Base-by-base conservation (phyloP, 2,329 filamentous ascomycete species). In the Talaromyces sp. region DNA sequence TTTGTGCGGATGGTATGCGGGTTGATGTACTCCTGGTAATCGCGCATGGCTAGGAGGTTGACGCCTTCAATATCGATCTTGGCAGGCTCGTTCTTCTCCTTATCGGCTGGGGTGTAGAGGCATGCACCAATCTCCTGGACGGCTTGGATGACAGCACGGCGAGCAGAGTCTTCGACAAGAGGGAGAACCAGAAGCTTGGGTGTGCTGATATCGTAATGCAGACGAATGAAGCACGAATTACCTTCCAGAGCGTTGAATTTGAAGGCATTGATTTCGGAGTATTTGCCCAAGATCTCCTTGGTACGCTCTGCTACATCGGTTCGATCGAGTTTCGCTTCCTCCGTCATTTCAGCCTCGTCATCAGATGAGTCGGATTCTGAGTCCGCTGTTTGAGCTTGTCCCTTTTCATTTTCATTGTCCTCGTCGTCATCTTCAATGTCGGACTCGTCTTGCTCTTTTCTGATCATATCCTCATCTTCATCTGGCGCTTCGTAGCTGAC, bases 131-230 rank as follows among this genome's bases (percentile, higher is more conserved):
- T 86, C 33, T 89, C 89, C 0, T 86, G 82, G 64, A 98, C 92
- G 71, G 93, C 89, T 74, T 96, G 93, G 66, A 99, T 89, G 60
- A 96, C 86, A 0, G 93, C 88, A 71, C 86, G 86, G 66, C 86
- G 86, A 60, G 91, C 86, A 12, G 91, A 91, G 16, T 87, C 84
- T 76, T 98, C 92, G 61, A 98, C 90, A 63, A 98, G 83, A 70
- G 90, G 91, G 63, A 98, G 87, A 85, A 99, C 95, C 64, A 99
- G 85, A 55, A 99, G 84, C 80, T 99, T 99, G 67, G 93, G 90
- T 14, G 89, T 89, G 48, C 85, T 81, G 46, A 88, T 85, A 66
- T 91, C 86, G 73, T 96, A 97, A 76, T 88, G 91, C 64, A 98
- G 85, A 16, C 89, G 90, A 71, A 98, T 86, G 67, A 88, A 85